A percentile compares a stretch with the other conserved stretches of the same genome.
Evolutionary conservation across 257 asterid genomes (phyloP).

Genomic region (Linaria vulgaris): DNA sequence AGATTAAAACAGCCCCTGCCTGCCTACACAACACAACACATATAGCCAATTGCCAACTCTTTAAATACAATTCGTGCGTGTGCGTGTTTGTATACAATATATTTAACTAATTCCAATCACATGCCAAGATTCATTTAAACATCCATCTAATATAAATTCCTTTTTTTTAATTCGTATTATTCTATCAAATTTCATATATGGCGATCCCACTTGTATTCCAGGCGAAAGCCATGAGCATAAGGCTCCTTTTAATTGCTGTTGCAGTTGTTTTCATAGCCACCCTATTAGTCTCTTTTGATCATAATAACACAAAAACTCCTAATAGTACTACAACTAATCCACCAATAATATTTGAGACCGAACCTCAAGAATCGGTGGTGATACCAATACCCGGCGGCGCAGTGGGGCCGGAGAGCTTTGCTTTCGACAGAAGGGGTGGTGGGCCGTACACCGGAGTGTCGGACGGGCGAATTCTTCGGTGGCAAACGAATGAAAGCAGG

Average conservation of each 20-base stretch:
- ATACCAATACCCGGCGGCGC: conserved; percentile 41
- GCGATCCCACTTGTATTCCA: conserved; percentile 30
- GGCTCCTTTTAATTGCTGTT: conserved; percentile 26
- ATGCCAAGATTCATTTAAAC: background rate
- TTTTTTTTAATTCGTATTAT: background rate
- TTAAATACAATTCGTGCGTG: too few relatives aligned
- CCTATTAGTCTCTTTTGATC: conserved; percentile 15
- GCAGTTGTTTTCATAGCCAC: conserved; percentile 23
- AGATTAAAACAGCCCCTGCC: too few relatives aligned
- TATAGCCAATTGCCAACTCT: too few relatives aligned
- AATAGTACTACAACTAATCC: conserved; percentile 19
- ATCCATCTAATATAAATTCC: background rate
- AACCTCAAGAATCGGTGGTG: background rate
- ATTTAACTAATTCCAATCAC: too few relatives aligned
- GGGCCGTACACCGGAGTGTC: conserved; percentile 77
- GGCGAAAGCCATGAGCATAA: conserved; percentile 36
- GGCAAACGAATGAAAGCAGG: conserved; percentile 50
- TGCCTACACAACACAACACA: too few relatives aligned
- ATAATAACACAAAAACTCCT: background rate
- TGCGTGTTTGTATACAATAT: too few relatives aligned
- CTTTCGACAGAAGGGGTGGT: conserved; percentile 43
- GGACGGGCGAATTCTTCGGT: conserved; percentile 66
- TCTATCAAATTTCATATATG: conserved; percentile 7
- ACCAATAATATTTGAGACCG: background rate
- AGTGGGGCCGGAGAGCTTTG: conserved; percentile 64